Evolutionary conservation across 1,139 yeast genomes (phyloP).

Genomic region (Debaryomycetaceae sp.): DNA sequence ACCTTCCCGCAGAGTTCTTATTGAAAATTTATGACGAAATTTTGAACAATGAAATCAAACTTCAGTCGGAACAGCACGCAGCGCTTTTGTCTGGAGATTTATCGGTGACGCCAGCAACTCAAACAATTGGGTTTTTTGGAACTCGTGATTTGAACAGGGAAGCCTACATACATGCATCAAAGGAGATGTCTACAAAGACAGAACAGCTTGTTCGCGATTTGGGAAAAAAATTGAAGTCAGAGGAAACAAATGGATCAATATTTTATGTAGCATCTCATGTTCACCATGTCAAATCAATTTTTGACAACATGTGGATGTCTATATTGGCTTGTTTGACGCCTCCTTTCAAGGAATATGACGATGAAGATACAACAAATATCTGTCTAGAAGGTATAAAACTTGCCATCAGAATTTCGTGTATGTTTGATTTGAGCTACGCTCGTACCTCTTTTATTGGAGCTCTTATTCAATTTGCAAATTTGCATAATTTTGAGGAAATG

Average conservation of each 20-base stretch:
- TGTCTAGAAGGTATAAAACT: conserved; percentile 85
- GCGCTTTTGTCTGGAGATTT: conserved; percentile 72
- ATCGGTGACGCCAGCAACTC: conserved; percentile 29
- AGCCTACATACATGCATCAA: conserved; percentile 89
- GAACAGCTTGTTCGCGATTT: conserved; percentile 77
- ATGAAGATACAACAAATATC: conserved; percentile 62
- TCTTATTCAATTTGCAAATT: conserved; percentile 78
- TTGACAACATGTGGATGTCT: conserved; percentile 97
- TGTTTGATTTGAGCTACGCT: conserved; percentile 81
- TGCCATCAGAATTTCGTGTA: conserved; percentile 78
- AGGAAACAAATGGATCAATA: conserved; percentile 23
- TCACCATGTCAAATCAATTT: conserved; percentile 89
- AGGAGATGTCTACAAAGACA: conserved; percentile 85
- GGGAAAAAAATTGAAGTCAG: conserved; percentile 45
- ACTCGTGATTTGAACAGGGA: conserved; percentile 76
- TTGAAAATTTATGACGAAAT: conserved; percentile 73
- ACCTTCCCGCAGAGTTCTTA: conserved; percentile 73
- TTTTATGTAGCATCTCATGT: conserved; percentile 66
- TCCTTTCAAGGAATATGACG: conserved; percentile 87
- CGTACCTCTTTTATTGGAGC: conserved; percentile 89
- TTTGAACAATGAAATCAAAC: conserved; percentile 76
- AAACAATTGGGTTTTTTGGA: conserved; percentile 64
- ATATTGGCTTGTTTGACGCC: conserved; percentile 91
- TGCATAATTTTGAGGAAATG: conserved; percentile 77
- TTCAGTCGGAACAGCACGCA: conserved; percentile 92